phyloP scores from a whole-genome alignment of 1,284 basidiomycete genomes.

The Apiotrichum siamense region DNA sequence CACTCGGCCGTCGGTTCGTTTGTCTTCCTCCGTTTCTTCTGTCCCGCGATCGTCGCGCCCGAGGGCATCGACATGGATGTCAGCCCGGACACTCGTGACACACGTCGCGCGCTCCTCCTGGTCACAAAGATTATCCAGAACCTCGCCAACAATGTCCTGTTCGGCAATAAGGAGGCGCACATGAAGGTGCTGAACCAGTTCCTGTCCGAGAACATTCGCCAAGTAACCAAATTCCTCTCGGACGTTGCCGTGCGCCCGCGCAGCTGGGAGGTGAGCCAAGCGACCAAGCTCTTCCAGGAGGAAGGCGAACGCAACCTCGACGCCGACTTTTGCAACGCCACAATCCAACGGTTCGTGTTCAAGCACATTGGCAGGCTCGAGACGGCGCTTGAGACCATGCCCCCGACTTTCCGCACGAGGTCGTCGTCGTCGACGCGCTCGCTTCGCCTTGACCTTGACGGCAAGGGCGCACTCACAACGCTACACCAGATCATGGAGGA shows the following conservation, averaged over 20 bases:
- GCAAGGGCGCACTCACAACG: slow-evolving; percentile 68
- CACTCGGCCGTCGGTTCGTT: slow-evolving; percentile 84
- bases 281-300: slow-evolving; percentile 31
- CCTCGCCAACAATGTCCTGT: slow-evolving; percentile 84
- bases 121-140: slow-evolving; percentile 90
- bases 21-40: slow-evolving; percentile 71
- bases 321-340: slow-evolving; percentile 32
- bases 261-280: slow-evolving; percentile 30
- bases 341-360: slow-evolving; percentile 36
- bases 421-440: slow-evolving; percentile 20
- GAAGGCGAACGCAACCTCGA: slow-evolving; percentile 34
- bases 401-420: slow-evolving; percentile 21
- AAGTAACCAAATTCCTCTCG: slow-evolving; percentile 73
- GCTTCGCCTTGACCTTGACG: slow-evolving; percentile 52
- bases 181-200: slow-evolving; percentile 77
- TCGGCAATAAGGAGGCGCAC: slow-evolving; percentile 73
- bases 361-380: slow-evolving; percentile 34
- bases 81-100: slow-evolving; percentile 56
- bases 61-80: slow-evolving; percentile 75
- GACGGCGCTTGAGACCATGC: slow-evolving; percentile 25
- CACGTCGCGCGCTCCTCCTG: slow-evolving; percentile 71
- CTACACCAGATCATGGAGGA: slow-evolving; percentile 70
- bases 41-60: slow-evolving; percentile 76
- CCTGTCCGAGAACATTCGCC: slow-evolving; percentile 66
- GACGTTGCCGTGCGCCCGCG: slow-evolving; percentile 58